A percentile compares a stretch with the other conserved stretches of the same genome.
Conservation (phyloP, 306 rosid species). For the Carpinus fangiana region DNA sequence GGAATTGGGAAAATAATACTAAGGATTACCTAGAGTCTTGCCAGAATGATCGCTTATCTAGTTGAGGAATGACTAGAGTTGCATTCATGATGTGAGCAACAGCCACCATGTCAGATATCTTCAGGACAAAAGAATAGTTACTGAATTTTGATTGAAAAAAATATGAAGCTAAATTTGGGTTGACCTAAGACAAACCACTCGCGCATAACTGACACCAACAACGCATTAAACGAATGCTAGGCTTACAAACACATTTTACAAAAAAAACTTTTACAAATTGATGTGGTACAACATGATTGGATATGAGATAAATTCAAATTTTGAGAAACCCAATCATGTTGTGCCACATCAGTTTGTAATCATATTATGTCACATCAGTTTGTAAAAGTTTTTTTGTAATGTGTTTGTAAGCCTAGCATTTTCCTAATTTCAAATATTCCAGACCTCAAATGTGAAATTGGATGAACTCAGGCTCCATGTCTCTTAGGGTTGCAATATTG, state of each 20-base stretch:
- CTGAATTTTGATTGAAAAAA: constrained; percentile 8
- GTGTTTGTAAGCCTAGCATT: too few species aligned
- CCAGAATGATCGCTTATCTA: constrained; percentile 94
- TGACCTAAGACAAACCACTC: constrained; percentile 22
- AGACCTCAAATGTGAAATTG: background rate
- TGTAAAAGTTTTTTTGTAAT: too few species aligned
- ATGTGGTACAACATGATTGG: too few species aligned
- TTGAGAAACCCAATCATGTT: too few species aligned
- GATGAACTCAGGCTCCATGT: background rate
- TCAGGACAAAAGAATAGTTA: constrained; percentile 25
- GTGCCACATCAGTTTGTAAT: too few species aligned
- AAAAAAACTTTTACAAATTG: too few species aligned
- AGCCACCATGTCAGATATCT: constrained; percentile 97
- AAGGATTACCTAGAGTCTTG: constrained; percentile 72
- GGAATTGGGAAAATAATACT: constrained; percentile 9
- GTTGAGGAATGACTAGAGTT: constrained; percentile 84
- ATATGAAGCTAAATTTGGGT: constrained; percentile 17
- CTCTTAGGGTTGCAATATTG: background rate
- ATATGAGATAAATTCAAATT: too few species aligned
- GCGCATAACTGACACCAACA: constrained; percentile 21
- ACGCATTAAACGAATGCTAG: constrained; percentile 11
- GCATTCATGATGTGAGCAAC: constrained; percentile 90
- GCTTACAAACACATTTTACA: too few species aligned
- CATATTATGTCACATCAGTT: too few species aligned
- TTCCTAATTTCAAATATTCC: background rate